These are phyloP conservation scores for Prunus mume DNA, from an alignment of 306 rosid genomes.

Conservation along the genomic window DNA sequence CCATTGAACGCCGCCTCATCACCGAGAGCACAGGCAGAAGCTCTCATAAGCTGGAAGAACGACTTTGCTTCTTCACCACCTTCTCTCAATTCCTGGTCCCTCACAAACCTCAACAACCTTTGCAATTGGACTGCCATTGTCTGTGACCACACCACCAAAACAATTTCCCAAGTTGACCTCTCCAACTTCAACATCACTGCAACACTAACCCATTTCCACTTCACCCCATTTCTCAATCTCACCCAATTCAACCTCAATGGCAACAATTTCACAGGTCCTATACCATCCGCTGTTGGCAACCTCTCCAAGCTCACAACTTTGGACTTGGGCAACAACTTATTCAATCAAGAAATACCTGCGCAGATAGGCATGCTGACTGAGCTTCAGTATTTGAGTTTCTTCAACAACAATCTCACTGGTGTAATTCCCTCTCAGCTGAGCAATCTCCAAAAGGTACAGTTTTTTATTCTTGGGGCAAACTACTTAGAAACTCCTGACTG, in stretches of 20 bases:
- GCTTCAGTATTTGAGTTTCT: slow-evolving; percentile 45
- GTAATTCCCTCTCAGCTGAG: slow-evolving; percentile 49
- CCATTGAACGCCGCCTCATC: slow-evolving; percentile 43
- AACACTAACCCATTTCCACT: slow-evolving; percentile 36
- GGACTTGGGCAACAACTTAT: slow-evolving; percentile 47
- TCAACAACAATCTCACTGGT: slow-evolving; percentile 40
- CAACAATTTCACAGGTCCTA: slow-evolving; percentile 22
- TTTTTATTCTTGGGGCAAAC: background rate
- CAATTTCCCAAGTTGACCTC: slow-evolving; percentile 39
- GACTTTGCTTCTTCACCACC: slow-evolving; percentile 25
- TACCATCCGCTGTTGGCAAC: slow-evolving; percentile 51
- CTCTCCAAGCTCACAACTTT: slow-evolving; percentile 53
- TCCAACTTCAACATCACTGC: slow-evolving; percentile 33
- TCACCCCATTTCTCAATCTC: slow-evolving; percentile 47
- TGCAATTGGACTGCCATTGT: slow-evolving; percentile 56
- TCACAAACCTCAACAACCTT: slow-evolving; percentile 36
- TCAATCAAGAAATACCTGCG: slow-evolving; percentile 11
- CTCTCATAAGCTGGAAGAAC: slow-evolving; percentile 59
- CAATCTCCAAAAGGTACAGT: slow-evolving; percentile 57
- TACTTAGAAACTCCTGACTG: too few species aligned
- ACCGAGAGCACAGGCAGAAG: slow-evolving; percentile 47
- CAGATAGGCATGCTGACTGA: slow-evolving; percentile 43
- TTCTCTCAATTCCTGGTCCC: slow-evolving; percentile 50
- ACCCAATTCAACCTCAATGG: slow-evolving; percentile 40
- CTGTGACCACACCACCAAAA: slow-evolving; percentile 33